Evolutionary conservation across 2,329 filamentous ascomycete species (phyloP), one percentile per base, ranked within the genome.

Genomic region (Paecilomyces formosus): DNA sequence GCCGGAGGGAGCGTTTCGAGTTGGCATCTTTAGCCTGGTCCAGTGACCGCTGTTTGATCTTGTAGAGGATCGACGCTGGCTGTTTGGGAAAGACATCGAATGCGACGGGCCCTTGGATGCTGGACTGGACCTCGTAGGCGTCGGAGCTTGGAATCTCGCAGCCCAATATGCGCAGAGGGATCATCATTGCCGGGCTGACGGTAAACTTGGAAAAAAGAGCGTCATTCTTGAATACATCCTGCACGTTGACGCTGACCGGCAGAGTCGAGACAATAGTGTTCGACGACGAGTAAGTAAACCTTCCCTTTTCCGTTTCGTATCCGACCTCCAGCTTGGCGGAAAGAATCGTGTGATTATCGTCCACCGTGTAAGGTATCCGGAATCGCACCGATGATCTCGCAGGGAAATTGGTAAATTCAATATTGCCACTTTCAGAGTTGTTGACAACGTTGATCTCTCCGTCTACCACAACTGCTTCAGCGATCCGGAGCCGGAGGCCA

Each of bases 171-270:
- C 88, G 83, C 9, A 97, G 73, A 0, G 94, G 94, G 30, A 88
- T 86, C 24, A 83, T 72, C 58, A 82, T 90, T 0, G 90, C 88
- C 0, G 92, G 92, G 12, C 90, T 92, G 56, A 99, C 88, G 13
- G 90, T 96, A 71, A 99, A 99, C 9, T 88, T 88, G 0, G 92
- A 97, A 68, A 94, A 94, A 0, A 97, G 80, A 0, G 85, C 82
- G 7, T 86, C 78, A 62, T 90, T 85, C 70, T 96, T 96, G 79
- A 97, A 97, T 28, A 95, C 85, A 66, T 99, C 94, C 67, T 97
- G 92, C 5, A 99, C 94, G 64, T 97, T 97, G 62, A 99, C 94
- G 2, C 93, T 92, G 3, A 99, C 81, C 0, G 91, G 90, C 3
- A 99, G 79, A 1, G 88, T 83, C 1, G 94, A 88, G 2, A 87